phyloP scores from a whole-genome alignment of 2,329 filamentous ascomycete species.

The Arthrinium phaeospermum region DNA sequence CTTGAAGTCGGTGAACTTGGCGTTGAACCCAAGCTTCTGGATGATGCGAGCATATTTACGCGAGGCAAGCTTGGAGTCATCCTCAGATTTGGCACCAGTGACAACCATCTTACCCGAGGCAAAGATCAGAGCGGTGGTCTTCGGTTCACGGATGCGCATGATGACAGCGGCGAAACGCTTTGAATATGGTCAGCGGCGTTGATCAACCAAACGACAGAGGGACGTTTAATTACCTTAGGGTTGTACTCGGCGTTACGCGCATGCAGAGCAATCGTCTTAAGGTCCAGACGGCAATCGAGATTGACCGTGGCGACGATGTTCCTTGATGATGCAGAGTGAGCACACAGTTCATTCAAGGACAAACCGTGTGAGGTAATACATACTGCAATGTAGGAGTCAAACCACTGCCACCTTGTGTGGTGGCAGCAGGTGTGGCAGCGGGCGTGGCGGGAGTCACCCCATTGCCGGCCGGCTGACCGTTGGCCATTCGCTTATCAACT shows the following conservation, averaged over 20 bases:
- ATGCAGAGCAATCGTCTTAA: slow-evolving; percentile 98
- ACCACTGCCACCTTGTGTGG: slow-evolving; percentile 79
- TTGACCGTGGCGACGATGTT: slow-evolving; percentile 99
- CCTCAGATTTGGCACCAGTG: slow-evolving; percentile 95
- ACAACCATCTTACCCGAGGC: slow-evolving; percentile 99
- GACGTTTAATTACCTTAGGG: slow-evolving; percentile 75
- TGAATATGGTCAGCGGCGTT: background rate
- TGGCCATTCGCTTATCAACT: slow-evolving; percentile 63
- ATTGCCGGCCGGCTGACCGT: slow-evolving; percentile 66
- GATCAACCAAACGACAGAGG: background rate
- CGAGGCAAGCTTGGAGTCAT: slow-evolving; percentile 95
- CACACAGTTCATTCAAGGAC: slow-evolving; percentile 46
- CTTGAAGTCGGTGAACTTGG: slow-evolving; percentile 99
- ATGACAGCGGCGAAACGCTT: slow-evolving; percentile 98
- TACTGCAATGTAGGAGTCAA: slow-evolving; percentile 95
- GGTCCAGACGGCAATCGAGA: slow-evolving; percentile 92
- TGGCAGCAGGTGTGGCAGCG: slow-evolving; percentile 84
- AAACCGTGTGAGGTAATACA: slow-evolving; percentile 64
- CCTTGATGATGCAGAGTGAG: slow-evolving; percentile 68
- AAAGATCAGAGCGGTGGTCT: slow-evolving; percentile 98
- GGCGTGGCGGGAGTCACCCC: slow-evolving; percentile 90
- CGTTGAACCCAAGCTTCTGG: slow-evolving; percentile 99
- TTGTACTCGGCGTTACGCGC: slow-evolving; percentile 99
- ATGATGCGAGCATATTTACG: slow-evolving; percentile 99
- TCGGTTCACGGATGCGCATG: slow-evolving; percentile 99